Evolutionary conservation across 75 land plant genomes (phyloP), one percentile per base, ranked within the genome.

Genomic region (Ceratopteris richardii): DNA sequence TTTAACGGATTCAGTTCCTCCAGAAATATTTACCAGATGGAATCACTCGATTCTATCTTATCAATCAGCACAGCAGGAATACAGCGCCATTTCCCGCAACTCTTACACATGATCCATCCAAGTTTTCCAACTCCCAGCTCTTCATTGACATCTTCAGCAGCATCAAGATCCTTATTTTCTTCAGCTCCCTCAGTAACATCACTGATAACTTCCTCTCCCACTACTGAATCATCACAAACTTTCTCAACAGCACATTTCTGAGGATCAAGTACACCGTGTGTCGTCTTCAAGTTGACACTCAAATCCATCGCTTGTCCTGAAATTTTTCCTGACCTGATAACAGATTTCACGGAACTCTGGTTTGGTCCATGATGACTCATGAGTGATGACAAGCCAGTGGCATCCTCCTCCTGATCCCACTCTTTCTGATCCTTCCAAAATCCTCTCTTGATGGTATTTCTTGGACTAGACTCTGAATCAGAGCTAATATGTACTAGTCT

Each of bases 41-140:
- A 66, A 42, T 84, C 65, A 22, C 82, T 72, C 31, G 73, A 74
- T 19, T 70, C 81, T 43, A 92, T 85, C 9, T 22, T 39, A 62
- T 88, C 81, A 33, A 80, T 86, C 43, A 92, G 82, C 19, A 51
- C 54, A 61, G 70, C 77, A 10, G 94, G 72, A 44, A 92, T 82
- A 51, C 94, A 70, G 5, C 89, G 73, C 97, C 97, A 92, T 51
- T 88, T 88, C 0, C 52, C 52, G 54, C 94, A 92, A 56, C 77
- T 81, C 72, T 92, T 94, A 77, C 97, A 92, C 23, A 57, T 40
- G 28, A 78, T 94, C 94, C 94, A 92, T 33, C 94, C 88, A 51
- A 51, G 61, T 19, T 52, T 23, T 52, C 6, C 25, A 23, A 26
- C 14, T 1, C 12, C 28, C 14, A 23, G 27, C 2, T 52, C 27